These are phyloP conservation scores for Blastobotrys robertii DNA, from an alignment of 805 yeast genomes.

Conservation along the genomic window DNA sequence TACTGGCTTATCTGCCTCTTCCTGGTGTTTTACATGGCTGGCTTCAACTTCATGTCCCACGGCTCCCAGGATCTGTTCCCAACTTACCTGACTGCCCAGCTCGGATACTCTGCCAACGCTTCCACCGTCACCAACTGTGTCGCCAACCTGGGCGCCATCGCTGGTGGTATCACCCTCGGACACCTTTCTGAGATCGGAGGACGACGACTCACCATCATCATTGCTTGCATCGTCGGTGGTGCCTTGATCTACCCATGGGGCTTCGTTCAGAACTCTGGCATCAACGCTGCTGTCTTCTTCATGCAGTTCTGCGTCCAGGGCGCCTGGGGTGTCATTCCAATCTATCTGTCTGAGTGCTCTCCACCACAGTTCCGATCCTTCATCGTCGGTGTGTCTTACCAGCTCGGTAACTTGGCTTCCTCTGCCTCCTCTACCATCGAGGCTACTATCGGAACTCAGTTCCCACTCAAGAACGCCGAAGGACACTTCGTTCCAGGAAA, in stretches of 20 bases:
- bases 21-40: constrained; percentile 52
- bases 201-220: constrained; percentile 46
- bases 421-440: constrained; percentile 67
- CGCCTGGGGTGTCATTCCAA: constrained; percentile 65
- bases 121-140: constrained; percentile 53
- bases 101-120: constrained; percentile 35
- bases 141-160: constrained; percentile 57
- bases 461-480: constrained; percentile 37
- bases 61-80: constrained; percentile 71
- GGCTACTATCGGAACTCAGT: constrained; percentile 47
- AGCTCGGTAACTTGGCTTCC: constrained; percentile 63
- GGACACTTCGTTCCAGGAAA: constrained; percentile 26
- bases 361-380: constrained; percentile 56
- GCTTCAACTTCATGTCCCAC: constrained; percentile 63
- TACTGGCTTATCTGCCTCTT: constrained; percentile 57
- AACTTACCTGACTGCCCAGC: constrained; percentile 47
- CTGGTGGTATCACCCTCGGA: constrained; percentile 54
- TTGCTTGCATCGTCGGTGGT: constrained; percentile 45
- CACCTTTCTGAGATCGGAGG: constrained; percentile 51
- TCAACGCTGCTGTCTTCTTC: constrained; percentile 54
- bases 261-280: constrained; percentile 36
- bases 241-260: constrained; percentile 58
- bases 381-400: constrained; percentile 54
- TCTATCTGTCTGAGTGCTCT: constrained; percentile 55
- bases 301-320: constrained; percentile 61